Conservation (phyloP, 768 basidiomycete species). For the Suillus subalutaceus region DNA sequence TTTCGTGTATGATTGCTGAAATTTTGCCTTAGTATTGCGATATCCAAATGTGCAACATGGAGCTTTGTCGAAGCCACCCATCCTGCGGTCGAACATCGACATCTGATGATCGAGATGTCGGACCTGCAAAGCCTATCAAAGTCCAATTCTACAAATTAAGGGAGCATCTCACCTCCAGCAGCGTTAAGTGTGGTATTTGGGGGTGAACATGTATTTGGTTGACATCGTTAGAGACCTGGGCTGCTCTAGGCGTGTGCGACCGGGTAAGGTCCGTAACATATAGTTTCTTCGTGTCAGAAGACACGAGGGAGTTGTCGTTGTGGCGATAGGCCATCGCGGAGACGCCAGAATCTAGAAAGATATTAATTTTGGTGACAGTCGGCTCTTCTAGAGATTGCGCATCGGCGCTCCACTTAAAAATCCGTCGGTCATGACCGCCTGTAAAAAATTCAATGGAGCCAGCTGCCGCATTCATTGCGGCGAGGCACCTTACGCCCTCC, state of each 20-base stretch:
- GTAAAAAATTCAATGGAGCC: conserved; percentile 46
- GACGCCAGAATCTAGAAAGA: conserved; percentile 30
- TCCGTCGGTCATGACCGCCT: conserved; percentile 49
- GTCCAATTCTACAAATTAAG: conserved; percentile 14
- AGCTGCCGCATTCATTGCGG: conserved; percentile 35
- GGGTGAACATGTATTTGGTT: conserved; percentile 51
- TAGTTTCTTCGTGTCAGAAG: conserved; percentile 38
- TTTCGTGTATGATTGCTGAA: conserved; percentile 33
- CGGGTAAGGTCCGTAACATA: conserved; percentile 42
- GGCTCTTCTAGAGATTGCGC: conserved; percentile 24
- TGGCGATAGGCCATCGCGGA: conserved; percentile 44
- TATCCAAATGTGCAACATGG: conserved; percentile 51
- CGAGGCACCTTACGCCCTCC: conserved; percentile 46
- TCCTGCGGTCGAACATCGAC: conserved; percentile 50
- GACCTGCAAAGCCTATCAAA: conserved; percentile 37
- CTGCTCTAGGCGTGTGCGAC: conserved; percentile 28
- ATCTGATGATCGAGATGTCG: conserved; percentile 53
- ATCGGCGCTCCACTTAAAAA: conserved; percentile 42
- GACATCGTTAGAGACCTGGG: conserved; percentile 41
- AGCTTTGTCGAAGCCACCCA: conserved; percentile 38
- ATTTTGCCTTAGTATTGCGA: conserved; percentile 29
- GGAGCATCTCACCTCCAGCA: conserved; percentile 48
- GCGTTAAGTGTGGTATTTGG: conserved; percentile 42
- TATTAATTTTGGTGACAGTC: conserved; percentile 29
- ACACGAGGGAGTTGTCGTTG: conserved; percentile 37